Conservation (phyloP, 257 asterid species). For the Thymus mandschuricus region DNA sequence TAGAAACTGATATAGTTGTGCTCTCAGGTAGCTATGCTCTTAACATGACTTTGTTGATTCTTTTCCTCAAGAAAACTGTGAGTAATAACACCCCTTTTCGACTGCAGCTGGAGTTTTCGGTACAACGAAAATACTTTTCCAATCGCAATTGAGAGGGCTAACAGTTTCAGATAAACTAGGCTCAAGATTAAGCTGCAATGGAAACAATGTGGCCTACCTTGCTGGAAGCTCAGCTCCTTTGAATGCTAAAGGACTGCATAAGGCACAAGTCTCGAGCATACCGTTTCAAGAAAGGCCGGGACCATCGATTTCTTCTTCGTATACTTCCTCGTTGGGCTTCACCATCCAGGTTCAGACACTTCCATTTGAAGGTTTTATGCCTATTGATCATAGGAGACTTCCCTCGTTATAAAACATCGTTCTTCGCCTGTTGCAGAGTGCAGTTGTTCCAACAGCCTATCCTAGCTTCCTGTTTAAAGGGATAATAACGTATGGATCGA, state of each 20-base stretch:
- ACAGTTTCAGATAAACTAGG: slow-evolving; percentile 51
- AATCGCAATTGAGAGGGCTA: slow-evolving; percentile 57
- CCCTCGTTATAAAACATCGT: not conserved
- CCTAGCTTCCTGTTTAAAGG: slow-evolving; percentile 50
- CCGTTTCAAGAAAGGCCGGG: slow-evolving; percentile 62
- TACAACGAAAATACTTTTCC: slow-evolving; percentile 53
- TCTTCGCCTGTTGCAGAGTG: slow-evolving; percentile 39
- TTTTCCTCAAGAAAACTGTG: not conserved
- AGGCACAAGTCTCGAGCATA: slow-evolving; percentile 32
- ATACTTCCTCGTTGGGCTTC: slow-evolving; percentile 60
- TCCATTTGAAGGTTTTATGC: not conserved
- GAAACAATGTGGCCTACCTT: slow-evolving; percentile 57
- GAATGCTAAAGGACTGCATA: slow-evolving; percentile 48
- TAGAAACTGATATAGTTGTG: slow-evolving; percentile 48
- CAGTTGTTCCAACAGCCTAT: slow-evolving; percentile 53
- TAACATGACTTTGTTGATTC: too few relatives aligned
- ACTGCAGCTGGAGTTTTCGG: slow-evolving; percentile 68
- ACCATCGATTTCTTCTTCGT: slow-evolving; percentile 60
- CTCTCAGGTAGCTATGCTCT: slow-evolving; percentile 47
- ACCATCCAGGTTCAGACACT: slow-evolving; percentile 51
- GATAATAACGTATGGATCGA: slow-evolving; percentile 44
- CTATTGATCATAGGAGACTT: not conserved
- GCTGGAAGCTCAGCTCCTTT: slow-evolving; percentile 51
- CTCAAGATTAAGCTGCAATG: slow-evolving; percentile 58
- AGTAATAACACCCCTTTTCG: not conserved